Conservation (phyloP, 192 early-diverging fungal species). For the Hyaloraphidium curvatum region DNA sequence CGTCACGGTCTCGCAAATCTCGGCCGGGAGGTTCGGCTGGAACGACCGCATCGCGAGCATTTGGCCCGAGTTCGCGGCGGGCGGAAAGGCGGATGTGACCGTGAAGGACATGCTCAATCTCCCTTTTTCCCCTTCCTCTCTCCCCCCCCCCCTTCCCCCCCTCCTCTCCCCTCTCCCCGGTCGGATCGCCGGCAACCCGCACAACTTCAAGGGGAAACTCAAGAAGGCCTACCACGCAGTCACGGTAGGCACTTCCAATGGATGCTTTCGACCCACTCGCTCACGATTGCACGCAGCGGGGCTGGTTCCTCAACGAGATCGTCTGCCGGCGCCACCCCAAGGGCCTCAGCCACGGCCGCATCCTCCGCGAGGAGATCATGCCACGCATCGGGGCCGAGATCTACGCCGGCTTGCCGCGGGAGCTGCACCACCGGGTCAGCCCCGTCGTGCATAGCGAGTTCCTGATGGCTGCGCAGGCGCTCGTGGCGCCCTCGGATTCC, state of each 20-base stretch:
- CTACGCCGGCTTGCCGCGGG: too few species aligned
- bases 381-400: conserved; percentile 27
- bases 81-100: conserved; percentile 47
- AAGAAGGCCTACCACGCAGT: neutral
- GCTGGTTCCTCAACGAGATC: conserved; percentile 55
- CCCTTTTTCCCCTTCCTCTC: too few species aligned
- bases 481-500: too few species aligned
- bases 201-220: neutral
- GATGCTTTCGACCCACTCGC: too few species aligned
- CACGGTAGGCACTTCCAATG: too few species aligned
- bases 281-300: too few species aligned
- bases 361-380: conserved; percentile 34
- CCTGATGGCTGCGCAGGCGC: too few species aligned
- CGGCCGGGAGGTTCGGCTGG: conserved; percentile 25
- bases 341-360: conserved; percentile 32
- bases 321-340: conserved; percentile 34
- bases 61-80: conserved; percentile 58
- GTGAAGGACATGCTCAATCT: conserved; percentile 38
- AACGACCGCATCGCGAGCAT: conserved; percentile 25
- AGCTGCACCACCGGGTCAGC: too few species aligned
- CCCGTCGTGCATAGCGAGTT: too few species aligned
- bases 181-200: neutral
- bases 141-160: too few species aligned
- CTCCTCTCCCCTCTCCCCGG: too few species aligned
- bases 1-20: too few species aligned